Base-by-base conservation (phyloP, 2,329 filamentous ascomycete species). In the Leptosphaerulina australis region DNA sequence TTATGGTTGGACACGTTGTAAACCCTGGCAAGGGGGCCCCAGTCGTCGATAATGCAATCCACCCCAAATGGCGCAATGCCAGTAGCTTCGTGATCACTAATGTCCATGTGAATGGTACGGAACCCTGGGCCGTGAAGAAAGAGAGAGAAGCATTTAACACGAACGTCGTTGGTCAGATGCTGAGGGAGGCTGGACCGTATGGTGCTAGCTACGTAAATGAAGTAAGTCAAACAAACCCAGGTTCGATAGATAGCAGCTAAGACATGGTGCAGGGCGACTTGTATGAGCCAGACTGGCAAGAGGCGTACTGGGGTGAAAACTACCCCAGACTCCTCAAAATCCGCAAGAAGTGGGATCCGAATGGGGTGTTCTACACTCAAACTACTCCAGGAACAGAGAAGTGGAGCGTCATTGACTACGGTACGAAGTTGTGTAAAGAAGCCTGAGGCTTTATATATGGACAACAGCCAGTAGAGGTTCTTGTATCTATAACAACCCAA, bases 131-230 rank as follows among this genome's bases (percentile, higher is more conserved):
- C 3, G 45, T 59, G 26, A 71, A 67, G 56, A 58, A 65, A 51
- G 50, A 67, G 31, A 53, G 50, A 7, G 61, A 69, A 40, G 40
- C 53, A 11, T 57, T 62, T 26, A 65, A 70, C 39, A 72, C 69
- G 1, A 62, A 71, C 18, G 57, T 70, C 4, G 46, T 70, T 6
- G 68, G 67, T 3, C 62, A 64, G 56, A 58, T 54, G 7, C 9
- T 72, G 33, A 56, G 69, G 33, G 63, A 68, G n/a, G 69, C 62
- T 6, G 62, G 53, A 7, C 68, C 66, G 1, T 30, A 58, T 28
- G 68, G 69, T 18, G 69, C 67, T n/a, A 62, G 63, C 7, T 72
- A 72, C 35, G 69, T 72, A 14, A 72, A 72, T 28, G 69, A 71
- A n/a, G n/a, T n/a, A n/a, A n/a, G n/a, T n/a, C n/a, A n/a, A n/a